Evolutionary conservation across 1,284 basidiomycete genomes (phyloP).

Genomic region (Sphaerobolus stellatus): DNA sequence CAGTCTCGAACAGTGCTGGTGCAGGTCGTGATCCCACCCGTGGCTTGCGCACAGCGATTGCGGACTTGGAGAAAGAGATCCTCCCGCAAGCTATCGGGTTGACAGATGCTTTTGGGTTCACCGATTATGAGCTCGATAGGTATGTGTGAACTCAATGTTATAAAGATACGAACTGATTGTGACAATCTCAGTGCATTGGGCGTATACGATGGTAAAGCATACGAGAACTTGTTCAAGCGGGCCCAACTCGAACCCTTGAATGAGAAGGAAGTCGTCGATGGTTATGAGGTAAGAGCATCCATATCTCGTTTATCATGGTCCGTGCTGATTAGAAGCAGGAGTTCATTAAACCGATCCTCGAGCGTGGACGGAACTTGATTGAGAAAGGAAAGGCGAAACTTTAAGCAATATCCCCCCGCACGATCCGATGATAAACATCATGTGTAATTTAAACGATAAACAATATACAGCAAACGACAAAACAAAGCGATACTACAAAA

Average conservation of each 20-base stretch:
- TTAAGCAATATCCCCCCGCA: not conserved
- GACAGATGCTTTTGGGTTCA: constrained; percentile 73
- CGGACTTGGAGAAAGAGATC: constrained; percentile 49
- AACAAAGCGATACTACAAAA: not conserved
- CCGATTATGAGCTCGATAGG: constrained; percentile 78
- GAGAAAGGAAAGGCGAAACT: constrained; percentile 5
- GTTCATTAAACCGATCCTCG: constrained; percentile 49
- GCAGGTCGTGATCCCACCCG: constrained; percentile 43
- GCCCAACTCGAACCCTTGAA: constrained; percentile 68
- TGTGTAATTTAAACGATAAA: not conserved
- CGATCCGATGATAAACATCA: not conserved
- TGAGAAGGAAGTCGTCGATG: constrained; percentile 46
- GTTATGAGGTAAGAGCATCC: constrained; percentile 47
- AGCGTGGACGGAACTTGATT: constrained; percentile 40
- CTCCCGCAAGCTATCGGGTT: constrained; percentile 70
- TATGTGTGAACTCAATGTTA: constrained; percentile 24
- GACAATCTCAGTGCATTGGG: constrained; percentile 52
- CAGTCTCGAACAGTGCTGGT: not conserved
- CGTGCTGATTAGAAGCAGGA: constrained; percentile 28
- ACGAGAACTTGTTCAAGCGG: constrained; percentile 66
- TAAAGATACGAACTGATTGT: constrained; percentile 1
- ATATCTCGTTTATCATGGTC: not conserved
- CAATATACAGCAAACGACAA: not conserved
- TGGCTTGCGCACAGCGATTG: constrained; percentile 54
- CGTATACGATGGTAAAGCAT: constrained; percentile 65